Conservation (phyloP, 345 rosid genomes). For the Heritiera littoralis region DNA sequence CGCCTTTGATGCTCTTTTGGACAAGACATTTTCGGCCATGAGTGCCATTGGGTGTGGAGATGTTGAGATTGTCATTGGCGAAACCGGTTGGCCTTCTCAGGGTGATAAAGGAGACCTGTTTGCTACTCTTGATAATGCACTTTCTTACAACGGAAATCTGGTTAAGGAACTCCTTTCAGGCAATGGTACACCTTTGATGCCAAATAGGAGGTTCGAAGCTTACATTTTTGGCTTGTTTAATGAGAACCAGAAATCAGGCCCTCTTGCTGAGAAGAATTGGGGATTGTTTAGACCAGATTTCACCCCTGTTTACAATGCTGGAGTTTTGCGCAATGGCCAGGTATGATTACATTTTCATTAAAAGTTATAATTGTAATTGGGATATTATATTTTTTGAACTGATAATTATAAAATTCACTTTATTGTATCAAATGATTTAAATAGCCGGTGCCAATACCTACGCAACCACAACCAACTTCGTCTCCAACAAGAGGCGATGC, state of each 20-base stretch:
- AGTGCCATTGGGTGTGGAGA: conserved; percentile 62
- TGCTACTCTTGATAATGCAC: conserved; percentile 50
- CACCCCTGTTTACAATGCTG: conserved; percentile 62
- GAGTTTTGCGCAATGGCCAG: conserved; percentile 47
- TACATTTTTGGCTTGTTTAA: conserved; percentile 72
- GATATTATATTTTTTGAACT: no score
- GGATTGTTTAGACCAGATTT: conserved; percentile 70
- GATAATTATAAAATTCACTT: no score
- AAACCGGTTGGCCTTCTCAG: conserved; percentile 75
- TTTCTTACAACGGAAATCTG: conserved; percentile 52
- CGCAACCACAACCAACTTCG: no score
- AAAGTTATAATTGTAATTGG: no score
- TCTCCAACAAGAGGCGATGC: no score
- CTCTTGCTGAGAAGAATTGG: conserved; percentile 66
- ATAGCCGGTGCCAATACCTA: background rate
- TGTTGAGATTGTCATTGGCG: conserved; percentile 64
- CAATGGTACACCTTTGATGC: conserved; percentile 87
- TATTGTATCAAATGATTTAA: background rate
- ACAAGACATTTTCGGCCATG: conserved; percentile 72
- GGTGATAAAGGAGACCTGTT: conserved; percentile 39
- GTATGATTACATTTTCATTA: conserved; percentile 18
- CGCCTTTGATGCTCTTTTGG: conserved; percentile 68
- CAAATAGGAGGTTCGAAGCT: conserved; percentile 59
- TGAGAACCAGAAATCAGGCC: conserved; percentile 77
- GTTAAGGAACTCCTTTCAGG: conserved; percentile 41